Evolutionary conservation across 108 stramenopile species (phyloP).

Genomic region (Nannochloropsis oceanica): DNA sequence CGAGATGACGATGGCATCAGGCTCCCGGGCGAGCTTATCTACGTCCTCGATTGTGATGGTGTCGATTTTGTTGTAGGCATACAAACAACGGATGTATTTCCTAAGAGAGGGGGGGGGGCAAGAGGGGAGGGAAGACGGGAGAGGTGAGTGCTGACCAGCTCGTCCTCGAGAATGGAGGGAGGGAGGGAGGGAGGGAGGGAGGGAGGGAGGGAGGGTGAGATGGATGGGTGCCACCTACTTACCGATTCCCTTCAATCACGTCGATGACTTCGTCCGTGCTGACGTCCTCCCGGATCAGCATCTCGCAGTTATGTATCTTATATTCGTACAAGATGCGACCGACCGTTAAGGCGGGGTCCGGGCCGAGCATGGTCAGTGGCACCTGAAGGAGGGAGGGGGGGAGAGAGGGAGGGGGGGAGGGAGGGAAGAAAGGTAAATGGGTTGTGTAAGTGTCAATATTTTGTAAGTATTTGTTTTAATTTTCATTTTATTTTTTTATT

Average conservation of each 20-base stretch:
- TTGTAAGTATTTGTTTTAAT: too few species aligned
- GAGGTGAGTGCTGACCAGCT: too few species aligned
- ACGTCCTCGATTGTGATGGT: conserved; percentile 91
- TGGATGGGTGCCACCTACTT: conserved; percentile 10
- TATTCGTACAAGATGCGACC: conserved; percentile 74
- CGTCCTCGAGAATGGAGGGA: neutral
- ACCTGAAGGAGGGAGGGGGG: neutral
- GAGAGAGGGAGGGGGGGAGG: neutral
- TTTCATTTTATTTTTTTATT: too few species aligned
- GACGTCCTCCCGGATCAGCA: conserved; percentile 84
- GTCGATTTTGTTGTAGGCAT: conserved; percentile 98
- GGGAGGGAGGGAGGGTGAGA: neutral
- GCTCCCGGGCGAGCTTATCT: conserved; percentile 82
- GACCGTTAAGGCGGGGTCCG: conserved; percentile 65
- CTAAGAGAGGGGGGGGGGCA: neutral
- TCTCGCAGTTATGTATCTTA: conserved; percentile 78
- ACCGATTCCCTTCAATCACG: conserved; percentile 84
- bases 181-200: neutral
- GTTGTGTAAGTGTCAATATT: too few species aligned
- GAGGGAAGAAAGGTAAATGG: too few species aligned
- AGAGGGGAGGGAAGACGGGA: too few species aligned
- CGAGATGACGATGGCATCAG: conserved; percentile 79
- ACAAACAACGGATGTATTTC: conserved; percentile 81
- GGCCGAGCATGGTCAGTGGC: neutral
- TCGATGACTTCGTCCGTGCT: conserved; percentile 91